Percentiles rank a stretch among this genome's conserved stretches.
phyloP scores from a whole-genome alignment of 1,284 basidiomycete species.

The Phylloporus gajari region DNA sequence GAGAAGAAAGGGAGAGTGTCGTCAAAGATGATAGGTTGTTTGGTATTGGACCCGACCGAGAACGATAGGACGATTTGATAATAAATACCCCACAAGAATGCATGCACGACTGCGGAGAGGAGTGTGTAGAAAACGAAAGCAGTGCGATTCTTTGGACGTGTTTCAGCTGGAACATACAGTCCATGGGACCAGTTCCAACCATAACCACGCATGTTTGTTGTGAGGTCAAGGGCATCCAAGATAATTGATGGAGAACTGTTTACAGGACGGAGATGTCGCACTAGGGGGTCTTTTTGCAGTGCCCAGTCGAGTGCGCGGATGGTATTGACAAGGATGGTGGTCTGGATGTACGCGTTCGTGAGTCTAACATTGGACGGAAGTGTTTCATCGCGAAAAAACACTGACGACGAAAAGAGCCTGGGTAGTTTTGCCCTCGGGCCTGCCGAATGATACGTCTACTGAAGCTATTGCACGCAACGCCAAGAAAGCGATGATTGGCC shows the following conservation, averaged over 20 bases:
- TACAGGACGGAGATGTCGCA: slow-evolving; percentile 14
- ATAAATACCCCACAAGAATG: neutral
- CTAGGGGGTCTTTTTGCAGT: slow-evolving; percentile 12
- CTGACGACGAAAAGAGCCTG: slow-evolving; percentile 32
- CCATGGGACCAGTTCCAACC: slow-evolving; percentile 57
- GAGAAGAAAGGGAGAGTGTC: neutral
- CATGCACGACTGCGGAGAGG: neutral
- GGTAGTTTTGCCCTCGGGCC: slow-evolving; percentile 48
- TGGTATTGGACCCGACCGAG: neutral
- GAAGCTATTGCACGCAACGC: slow-evolving; percentile 53
- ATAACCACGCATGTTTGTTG: slow-evolving; percentile 57
- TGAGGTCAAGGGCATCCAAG: slow-evolving; percentile 59
- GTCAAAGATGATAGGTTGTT: neutral
- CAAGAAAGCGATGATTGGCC: slow-evolving; percentile 54
- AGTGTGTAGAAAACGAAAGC: neutral
- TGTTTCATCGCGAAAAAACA: neutral
- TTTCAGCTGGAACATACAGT: slow-evolving; percentile 50
- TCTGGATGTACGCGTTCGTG: slow-evolving; percentile 9
- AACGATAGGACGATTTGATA: neutral
- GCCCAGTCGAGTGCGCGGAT: slow-evolving; percentile 34
- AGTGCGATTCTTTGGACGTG: neutral
- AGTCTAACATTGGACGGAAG: neutral
- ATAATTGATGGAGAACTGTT: slow-evolving; percentile 15
- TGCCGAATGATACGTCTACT: slow-evolving; percentile 52
- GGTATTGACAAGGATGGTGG: slow-evolving; percentile 16